Conservation (phyloP, 2,329 filamentous ascomycete species). For the Aspergillus sp. region DNA sequence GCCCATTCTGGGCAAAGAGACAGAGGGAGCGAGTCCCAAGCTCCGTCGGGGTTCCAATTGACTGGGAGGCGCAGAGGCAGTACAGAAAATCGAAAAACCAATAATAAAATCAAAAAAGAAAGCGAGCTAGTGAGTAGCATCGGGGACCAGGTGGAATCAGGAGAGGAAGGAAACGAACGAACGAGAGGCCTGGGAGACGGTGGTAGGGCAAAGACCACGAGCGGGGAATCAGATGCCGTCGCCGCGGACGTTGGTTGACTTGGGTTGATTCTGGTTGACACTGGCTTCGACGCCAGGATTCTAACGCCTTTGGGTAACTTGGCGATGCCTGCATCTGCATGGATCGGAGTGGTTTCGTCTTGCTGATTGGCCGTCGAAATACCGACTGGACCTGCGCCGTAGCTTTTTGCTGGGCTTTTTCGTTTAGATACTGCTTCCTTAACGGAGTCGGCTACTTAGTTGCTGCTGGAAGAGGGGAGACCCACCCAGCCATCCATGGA, state of each 20-base stretch:
- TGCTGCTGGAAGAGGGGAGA: background rate
- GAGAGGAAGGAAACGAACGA: background rate
- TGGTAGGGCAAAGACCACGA: background rate
- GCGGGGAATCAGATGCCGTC: constrained; percentile 3
- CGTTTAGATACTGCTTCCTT: background rate
- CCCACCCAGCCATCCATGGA: background rate
- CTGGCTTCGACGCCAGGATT: too few relatives aligned
- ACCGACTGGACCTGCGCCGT: background rate
- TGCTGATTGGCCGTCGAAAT: background rate
- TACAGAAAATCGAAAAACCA: too few relatives aligned
- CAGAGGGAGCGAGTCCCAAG: constrained; percentile 8
- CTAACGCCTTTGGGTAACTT: background rate
- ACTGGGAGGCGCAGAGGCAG: background rate
- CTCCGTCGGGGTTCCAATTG: constrained; percentile 13
- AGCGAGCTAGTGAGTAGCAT: constrained; percentile 1
- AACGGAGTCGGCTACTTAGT: too few relatives aligned
- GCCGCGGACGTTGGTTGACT: background rate
- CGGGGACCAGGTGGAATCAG: constrained; percentile 1
- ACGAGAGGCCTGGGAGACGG: background rate
- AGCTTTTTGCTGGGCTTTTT: background rate
- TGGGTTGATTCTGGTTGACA: too few relatives aligned
- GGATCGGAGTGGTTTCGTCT: background rate
- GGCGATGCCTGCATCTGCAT: background rate
- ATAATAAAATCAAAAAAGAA: too few relatives aligned
- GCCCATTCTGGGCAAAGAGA: constrained; percentile 4